Evolutionary conservation across 352 stramenopile genomes (phyloP), one percentile per base, ranked within the genome.

Genomic region (Globisporangium camurandrum): DNA sequence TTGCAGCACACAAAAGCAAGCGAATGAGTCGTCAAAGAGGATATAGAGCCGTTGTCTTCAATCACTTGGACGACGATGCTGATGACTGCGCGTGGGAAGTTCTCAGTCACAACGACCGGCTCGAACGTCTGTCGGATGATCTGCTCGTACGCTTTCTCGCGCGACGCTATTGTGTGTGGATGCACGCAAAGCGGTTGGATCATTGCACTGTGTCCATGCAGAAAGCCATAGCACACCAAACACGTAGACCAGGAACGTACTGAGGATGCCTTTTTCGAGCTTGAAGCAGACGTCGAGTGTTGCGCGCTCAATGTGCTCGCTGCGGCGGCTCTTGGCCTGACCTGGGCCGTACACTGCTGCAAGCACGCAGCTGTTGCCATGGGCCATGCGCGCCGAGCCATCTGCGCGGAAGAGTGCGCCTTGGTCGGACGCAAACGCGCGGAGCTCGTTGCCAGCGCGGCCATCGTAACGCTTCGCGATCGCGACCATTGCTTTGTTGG

Each of bases 21-120:
- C n/a, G n/a, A n/a, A n/a, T n/a, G n/a, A n/a, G n/a, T n/a, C n/a
- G n/a, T n/a, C n/a, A 41, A 64, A 24, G 45, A 57, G 60, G 69
- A 77, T 77, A 84, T 75, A 36, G 81, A 88, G 41, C 81, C 81
- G 56, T 87, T 74, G 64, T 90, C 76, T 54, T 93, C 76, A 48
- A 93, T 73, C 37, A 93, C 77, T 72, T 93, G 81, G 27, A 93
- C 77, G 27, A 88, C 73, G 57, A 93, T 82, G 62, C 76, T 88
- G 66, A 93, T 88, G 37, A 93, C 67, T n/a, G 81, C 77, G 48
- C 81, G 78, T 37, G 81, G 75, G 61, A 75, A 92, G n/a, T 62
- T 81, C 39, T 88, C 72, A 16, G 66, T 68, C 36, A 88, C 41
- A 42, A 92, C 61, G 23, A 89, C 58, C 19, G 78, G 71, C 51